Conservation (phyloP, 1,284 basidiomycete species). For the Ustilago tritici region DNA sequence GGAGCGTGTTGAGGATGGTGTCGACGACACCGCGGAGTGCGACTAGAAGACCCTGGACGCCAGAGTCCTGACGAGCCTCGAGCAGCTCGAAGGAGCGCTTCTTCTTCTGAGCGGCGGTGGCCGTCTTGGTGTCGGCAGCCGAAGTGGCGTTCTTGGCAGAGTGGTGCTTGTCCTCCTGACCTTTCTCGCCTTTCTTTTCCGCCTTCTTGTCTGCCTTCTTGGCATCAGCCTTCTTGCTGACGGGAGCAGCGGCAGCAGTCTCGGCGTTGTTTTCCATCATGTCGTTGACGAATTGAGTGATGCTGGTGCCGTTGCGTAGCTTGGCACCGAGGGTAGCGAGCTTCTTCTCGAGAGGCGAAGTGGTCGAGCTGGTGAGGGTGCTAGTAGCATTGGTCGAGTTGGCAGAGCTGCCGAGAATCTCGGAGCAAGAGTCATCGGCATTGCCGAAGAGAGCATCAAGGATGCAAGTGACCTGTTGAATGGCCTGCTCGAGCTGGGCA, state of each 20-base stretch:
- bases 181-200: slow-evolving; percentile 15
- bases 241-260: slow-evolving; percentile 13
- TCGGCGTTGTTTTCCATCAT: slow-evolving; percentile 21
- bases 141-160: slow-evolving; percentile 22
- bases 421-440: slow-evolving; percentile 37
- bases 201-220: slow-evolving; percentile 18
- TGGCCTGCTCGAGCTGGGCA: slow-evolving; percentile 41
- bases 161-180: slow-evolving; percentile 24
- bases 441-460: slow-evolving; percentile 53
- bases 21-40: slow-evolving; percentile 51
- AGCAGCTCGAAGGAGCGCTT: slow-evolving; percentile 33
- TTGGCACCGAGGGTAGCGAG: slow-evolving; percentile 27
- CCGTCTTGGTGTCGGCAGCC: neutral
- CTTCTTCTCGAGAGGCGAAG: slow-evolving; percentile 36
- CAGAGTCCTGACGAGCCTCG: slow-evolving; percentile 43
- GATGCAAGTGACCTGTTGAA: slow-evolving; percentile 52
- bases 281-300: slow-evolving; percentile 39
- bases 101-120: slow-evolving; percentile 5
- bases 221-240: slow-evolving; percentile 1
- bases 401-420: slow-evolving; percentile 23
- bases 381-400: slow-evolving; percentile 47
- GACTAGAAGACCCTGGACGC: slow-evolving; percentile 47
- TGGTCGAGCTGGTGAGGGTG: slow-evolving; percentile 6
- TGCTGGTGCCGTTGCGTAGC: slow-evolving; percentile 40
- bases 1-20: slow-evolving; percentile 58